These are phyloP conservation scores for Fusarium lyarnte DNA, from an alignment of 2,329 filamentous ascomycete species.

Conservation along the genomic window DNA sequence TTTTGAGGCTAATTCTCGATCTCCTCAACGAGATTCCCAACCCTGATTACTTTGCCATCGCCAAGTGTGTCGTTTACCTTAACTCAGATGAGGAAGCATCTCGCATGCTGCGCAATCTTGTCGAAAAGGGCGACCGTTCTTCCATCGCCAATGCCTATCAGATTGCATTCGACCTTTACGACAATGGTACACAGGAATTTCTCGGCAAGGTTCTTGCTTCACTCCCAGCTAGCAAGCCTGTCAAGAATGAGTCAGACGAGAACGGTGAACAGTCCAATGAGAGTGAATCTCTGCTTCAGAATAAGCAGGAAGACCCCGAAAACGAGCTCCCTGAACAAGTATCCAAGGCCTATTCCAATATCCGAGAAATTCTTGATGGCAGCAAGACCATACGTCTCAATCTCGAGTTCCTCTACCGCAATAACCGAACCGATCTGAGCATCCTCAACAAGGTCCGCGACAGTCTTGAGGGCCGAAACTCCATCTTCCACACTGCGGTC, in stretches of 20 bases:
- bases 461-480: slow-evolving; percentile 93
- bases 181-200: slow-evolving; percentile 98
- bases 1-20: slow-evolving; percentile 90
- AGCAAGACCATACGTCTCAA: slow-evolving; percentile 95
- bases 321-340: slow-evolving; percentile 60
- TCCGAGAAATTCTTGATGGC: slow-evolving; percentile 79
- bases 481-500: slow-evolving; percentile 97
- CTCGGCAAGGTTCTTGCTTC: slow-evolving; percentile 87
- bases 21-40: slow-evolving; percentile 92
- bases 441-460: slow-evolving; percentile 97
- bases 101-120: slow-evolving; percentile 82
- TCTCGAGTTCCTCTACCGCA: slow-evolving; percentile 94
- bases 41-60: slow-evolving; percentile 97
- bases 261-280: slow-evolving; percentile 57
- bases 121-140: slow-evolving; percentile 79
- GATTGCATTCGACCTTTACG: slow-evolving; percentile 97
- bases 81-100: slow-evolving; percentile 92
- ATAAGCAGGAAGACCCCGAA: slow-evolving; percentile 66
- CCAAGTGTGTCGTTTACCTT: slow-evolving; percentile 96
- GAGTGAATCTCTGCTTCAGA: slow-evolving; percentile 59
- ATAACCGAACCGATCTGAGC: slow-evolving; percentile 89
- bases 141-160: slow-evolving; percentile 92
- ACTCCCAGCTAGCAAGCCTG: slow-evolving; percentile 67
- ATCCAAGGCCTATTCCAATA: slow-evolving; percentile 68
- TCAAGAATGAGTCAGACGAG: slow-evolving; percentile 56